Evolutionary conservation across 2,329 filamentous ascomycete genomes (phyloP).

Genomic region (Hypoxylon sp.): DNA sequence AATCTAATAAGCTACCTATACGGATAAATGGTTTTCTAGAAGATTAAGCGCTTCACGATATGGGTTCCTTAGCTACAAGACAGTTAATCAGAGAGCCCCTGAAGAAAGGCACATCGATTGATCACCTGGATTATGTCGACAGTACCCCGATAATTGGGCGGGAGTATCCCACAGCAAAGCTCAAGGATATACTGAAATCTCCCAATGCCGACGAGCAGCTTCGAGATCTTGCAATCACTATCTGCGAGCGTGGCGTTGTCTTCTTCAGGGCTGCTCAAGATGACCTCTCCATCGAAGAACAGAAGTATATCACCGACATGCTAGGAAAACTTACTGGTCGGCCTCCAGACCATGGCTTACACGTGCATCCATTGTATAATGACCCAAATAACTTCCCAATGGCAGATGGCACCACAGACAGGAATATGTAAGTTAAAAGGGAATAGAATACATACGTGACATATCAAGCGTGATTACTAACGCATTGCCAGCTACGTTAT

Average conservation of each 20-base stretch:
- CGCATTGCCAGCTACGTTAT: slow-evolving; percentile 47
- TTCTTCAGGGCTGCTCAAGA: slow-evolving; percentile 47
- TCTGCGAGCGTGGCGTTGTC: slow-evolving; percentile 47
- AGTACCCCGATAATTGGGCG: slow-evolving; percentile 47
- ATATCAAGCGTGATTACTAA: slow-evolving; percentile 1
- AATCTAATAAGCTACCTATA: no score
- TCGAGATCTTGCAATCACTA: slow-evolving; percentile 48
- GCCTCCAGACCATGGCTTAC: slow-evolving; percentile 44
- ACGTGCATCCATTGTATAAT: slow-evolving; percentile 48
- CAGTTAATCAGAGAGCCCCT: slow-evolving; percentile 38
- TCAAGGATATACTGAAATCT: slow-evolving; percentile 46
- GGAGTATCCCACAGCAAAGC: slow-evolving; percentile 45
- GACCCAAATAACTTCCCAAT: slow-evolving; percentile 50
- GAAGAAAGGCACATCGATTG: slow-evolving; percentile 43
- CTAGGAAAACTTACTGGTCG: slow-evolving; percentile 46
- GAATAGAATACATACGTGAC: not conserved
- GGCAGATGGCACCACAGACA: slow-evolving; percentile 49
- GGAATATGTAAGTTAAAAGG: slow-evolving; percentile 46
- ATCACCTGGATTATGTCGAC: slow-evolving; percentile 46
- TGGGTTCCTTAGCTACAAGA: slow-evolving; percentile 19
- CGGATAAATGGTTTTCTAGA: no score
- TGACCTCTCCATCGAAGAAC: slow-evolving; percentile 46
- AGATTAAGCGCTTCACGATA: no score
- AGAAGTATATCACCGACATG: slow-evolving; percentile 46
- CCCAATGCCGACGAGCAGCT: slow-evolving; percentile 45